Evolutionary conservation across 179 eudicot species (phyloP).

Genomic region (Actinidia polygama): DNA sequence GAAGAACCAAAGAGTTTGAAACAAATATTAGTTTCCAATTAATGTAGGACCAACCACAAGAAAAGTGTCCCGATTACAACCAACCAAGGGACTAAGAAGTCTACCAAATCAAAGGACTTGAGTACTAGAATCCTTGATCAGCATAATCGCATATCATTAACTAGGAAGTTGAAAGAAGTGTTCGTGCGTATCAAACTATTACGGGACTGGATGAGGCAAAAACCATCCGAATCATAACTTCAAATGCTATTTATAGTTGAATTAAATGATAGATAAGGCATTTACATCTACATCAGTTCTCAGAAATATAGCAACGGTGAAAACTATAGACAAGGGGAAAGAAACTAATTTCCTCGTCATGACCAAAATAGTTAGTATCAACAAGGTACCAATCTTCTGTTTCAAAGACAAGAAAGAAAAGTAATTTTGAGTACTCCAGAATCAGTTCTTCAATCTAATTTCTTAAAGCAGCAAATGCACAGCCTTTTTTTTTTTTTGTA

Average conservation of each 20-base stretch:
- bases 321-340: slow-evolving; percentile 1
- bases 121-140: too few relatives aligned
- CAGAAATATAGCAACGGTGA: background rate
- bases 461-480: background rate
- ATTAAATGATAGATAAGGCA: background rate
- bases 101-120: background rate
- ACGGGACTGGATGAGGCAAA: too few relatives aligned
- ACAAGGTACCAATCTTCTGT: background rate
- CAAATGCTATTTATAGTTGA: too few relatives aligned
- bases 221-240: too few relatives aligned
- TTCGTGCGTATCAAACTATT: background rate
- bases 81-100: background rate
- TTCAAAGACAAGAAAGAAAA: background rate
- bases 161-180: background rate
- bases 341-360: slow-evolving; percentile 5
- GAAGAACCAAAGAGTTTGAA: slow-evolving; percentile 19
- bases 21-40: background rate
- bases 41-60: too few relatives aligned
- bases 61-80: too few relatives aligned
- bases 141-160: too few relatives aligned
- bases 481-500: too few relatives aligned
- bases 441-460: background rate
- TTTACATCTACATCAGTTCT: background rate
- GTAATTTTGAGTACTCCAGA: background rate
- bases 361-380: background rate